Percentiles rank a stretch among this genome's conserved stretches.
Evolutionary conservation across 1,139 yeast genomes (phyloP).

Genomic region (Pichia sp.): DNA sequence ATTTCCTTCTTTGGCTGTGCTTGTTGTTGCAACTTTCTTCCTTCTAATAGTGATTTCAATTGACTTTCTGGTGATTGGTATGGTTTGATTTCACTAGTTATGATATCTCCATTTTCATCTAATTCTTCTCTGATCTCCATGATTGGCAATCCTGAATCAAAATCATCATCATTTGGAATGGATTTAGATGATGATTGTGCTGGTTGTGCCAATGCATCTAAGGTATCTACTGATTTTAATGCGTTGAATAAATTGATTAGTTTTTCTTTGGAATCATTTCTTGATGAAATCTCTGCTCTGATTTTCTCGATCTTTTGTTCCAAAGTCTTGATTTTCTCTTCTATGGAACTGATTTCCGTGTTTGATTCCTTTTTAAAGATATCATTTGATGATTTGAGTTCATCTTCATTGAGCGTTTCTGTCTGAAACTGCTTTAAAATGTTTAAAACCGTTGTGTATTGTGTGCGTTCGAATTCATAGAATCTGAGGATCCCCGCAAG

Average conservation of each 20-base stretch:
- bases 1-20: neutral
- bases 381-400: conserved; percentile 17
- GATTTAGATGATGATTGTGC: neutral
- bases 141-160: conserved; percentile 41
- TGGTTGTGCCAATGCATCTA: conserved; percentile 2
- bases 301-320: conserved; percentile 40
- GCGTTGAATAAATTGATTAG: conserved; percentile 33
- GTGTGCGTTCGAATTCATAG: conserved; percentile 27
- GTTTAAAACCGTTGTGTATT: conserved; percentile 21
- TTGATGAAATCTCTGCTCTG: conserved; percentile 43
- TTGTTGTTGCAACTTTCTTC: neutral
- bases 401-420: conserved; percentile 17
- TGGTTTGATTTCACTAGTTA: conserved; percentile 40
- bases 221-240: conserved; percentile 23
- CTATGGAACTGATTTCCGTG: conserved; percentile 40
- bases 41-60: conserved; percentile 12
- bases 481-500: conserved; percentile 26
- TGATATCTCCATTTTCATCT: conserved; percentile 74
- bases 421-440: conserved; percentile 17
- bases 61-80: conserved; percentile 17
- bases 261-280: conserved; percentile 39
- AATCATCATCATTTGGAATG: neutral
- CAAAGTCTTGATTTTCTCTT: conserved; percentile 41
- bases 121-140: conserved; percentile 86
- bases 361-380: conserved; percentile 23